Evolutionary conservation across 495 filamentous ascomycete genomes (phyloP), one percentile per base, ranked within the genome.

Genomic region (Neurospora terricola): DNA sequence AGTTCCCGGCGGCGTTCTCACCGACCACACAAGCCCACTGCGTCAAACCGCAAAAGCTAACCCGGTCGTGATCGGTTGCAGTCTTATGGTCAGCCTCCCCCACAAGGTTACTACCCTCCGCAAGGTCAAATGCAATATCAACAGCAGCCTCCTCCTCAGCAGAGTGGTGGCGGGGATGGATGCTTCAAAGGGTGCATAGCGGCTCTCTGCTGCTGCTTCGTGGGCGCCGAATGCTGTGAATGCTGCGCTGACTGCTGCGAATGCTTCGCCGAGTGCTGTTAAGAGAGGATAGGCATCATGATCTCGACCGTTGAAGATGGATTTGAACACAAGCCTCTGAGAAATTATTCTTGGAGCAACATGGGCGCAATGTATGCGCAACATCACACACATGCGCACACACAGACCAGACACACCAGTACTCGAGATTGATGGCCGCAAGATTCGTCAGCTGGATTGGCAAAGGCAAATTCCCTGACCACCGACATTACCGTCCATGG

Each of bases 161-260:
- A 86, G 71, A 80, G 77, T 9, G 71, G 79, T 70, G 86, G 84
- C 34, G 85, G 87, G 72, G 81, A 83, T 21, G 91, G 91, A 70
- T 93, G 90, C 74, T 84, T 94, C 73, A 82, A 83, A 70, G 86
- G 86, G 38, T 92, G 92, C 81, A 79, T 94, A 37, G 90, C 90
- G 16, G 86, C 87, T 34, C 81, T 93, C 62, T 93, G 91, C 85
- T 94, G 92, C 78, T 93, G 91, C 77, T 93, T 90, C 81, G 87
- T 93, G 30, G 91, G 90, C 75, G 91, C 93, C 77, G 89, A 93
- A 82, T 87, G 90, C 66, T 93, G 92, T 78, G 91, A 93, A 76
- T 93, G 91, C 82, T 93, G 91, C 78, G 87, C 89, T 54, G 91
- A 91, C 2, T 91, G 90, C 79, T 85, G 86, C 78, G 89, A 92